These are phyloP conservation scores for Fraxinus pennsylvanica DNA, from an alignment of 257 asterid species.

Conservation along the genomic window DNA sequence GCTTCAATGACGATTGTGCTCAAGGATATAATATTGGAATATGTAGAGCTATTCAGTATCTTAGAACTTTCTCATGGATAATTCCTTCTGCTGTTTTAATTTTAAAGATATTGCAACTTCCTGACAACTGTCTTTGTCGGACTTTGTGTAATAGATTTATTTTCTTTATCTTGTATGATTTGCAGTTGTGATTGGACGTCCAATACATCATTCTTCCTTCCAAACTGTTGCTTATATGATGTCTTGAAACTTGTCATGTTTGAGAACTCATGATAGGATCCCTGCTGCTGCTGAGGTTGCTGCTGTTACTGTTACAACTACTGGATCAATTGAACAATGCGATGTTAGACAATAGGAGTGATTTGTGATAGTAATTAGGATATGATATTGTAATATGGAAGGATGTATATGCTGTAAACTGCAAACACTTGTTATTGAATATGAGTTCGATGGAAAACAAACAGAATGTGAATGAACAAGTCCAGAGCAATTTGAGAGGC, in stretches of 20 bases:
- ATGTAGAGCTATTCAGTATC: not conserved
- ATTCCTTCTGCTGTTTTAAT: too few relatives aligned
- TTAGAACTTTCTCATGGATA: not conserved
- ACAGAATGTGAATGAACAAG: too few relatives aligned
- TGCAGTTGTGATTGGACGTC: not conserved
- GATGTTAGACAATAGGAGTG: too few relatives aligned
- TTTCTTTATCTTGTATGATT: not conserved
- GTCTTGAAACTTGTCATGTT: not conserved
- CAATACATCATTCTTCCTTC: not conserved
- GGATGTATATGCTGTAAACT: too few relatives aligned
- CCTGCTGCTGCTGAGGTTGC: too few relatives aligned
- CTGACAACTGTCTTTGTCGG: not conserved
- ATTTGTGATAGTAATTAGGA: too few relatives aligned
- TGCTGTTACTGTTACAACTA: too few relatives aligned
- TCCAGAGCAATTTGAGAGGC: too few relatives aligned
- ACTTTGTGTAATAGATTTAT: not conserved
- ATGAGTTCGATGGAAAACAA: too few relatives aligned
- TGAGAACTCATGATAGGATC: not conserved
- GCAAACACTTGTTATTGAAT: too few relatives aligned
- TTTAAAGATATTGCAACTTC: not conserved
- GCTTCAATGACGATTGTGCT: not conserved
- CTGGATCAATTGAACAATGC: too few relatives aligned
- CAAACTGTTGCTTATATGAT: not conserved
- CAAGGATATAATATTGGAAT: not conserved
- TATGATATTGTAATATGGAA: too few relatives aligned